Conservation (phyloP, 495 filamentous ascomycete genomes). For the Achaetomiella virescens region DNA sequence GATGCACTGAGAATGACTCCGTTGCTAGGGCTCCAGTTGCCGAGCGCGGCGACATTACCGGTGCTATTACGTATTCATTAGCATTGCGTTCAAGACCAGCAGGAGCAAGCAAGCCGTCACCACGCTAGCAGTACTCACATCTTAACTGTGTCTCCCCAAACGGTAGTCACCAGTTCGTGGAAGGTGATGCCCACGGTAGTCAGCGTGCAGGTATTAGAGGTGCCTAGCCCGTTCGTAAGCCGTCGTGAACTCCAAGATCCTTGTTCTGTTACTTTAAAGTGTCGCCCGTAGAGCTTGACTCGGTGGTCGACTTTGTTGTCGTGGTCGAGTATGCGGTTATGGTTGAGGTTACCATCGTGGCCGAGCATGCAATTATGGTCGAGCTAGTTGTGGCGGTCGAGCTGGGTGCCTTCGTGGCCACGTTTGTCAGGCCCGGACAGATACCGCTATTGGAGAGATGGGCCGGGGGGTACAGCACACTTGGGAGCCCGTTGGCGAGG, state of each 20-base stretch:
- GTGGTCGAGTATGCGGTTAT: too few species aligned
- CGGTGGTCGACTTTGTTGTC: neutral
- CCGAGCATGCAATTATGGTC: too few species aligned
- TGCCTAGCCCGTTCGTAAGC: neutral
- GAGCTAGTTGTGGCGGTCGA: neutral
- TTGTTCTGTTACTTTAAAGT: neutral
- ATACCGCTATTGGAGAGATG: slow-evolving; percentile 35
- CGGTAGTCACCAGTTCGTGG: slow-evolving; percentile 48
- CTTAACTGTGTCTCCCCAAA: slow-evolving; percentile 52
- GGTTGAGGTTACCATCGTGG: too few species aligned
- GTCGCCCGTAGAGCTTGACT: slow-evolving; percentile 4
- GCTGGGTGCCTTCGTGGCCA: neutral
- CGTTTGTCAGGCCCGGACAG: slow-evolving; percentile 26
- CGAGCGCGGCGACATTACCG: slow-evolving; percentile 51
- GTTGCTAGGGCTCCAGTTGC: slow-evolving; percentile 47
- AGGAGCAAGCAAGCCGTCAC: too few species aligned
- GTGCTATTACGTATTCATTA: slow-evolving; percentile 24
- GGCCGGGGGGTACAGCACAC: slow-evolving; percentile 41
- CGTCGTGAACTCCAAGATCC: neutral
- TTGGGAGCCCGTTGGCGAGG: slow-evolving; percentile 46
- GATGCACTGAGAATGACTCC: slow-evolving; percentile 49
- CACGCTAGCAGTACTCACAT: too few species aligned
- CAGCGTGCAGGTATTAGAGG: slow-evolving; percentile 31
- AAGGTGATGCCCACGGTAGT: slow-evolving; percentile 53
- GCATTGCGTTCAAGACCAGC: too few species aligned